Conservation (phyloP, 2,329 filamentous ascomycete genomes). For the Shiraia sp. region DNA sequence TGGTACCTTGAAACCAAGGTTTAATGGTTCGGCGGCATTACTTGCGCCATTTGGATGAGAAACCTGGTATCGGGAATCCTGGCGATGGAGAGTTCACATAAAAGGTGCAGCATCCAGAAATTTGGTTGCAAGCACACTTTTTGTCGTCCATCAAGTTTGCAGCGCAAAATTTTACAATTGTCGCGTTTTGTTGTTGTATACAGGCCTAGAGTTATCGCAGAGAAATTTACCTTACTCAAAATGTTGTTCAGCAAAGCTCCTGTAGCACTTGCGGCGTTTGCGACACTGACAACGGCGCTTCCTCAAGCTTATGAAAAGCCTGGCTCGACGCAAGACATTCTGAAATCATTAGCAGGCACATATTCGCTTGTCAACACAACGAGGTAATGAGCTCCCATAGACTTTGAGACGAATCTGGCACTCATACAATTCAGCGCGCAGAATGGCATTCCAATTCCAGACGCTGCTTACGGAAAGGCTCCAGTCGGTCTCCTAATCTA, state of each 20-base stretch:
- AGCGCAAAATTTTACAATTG: too few species aligned
- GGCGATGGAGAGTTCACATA: too few species aligned
- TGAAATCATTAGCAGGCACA: constrained; percentile 25
- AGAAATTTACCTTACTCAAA: neutral
- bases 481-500: constrained; percentile 35
- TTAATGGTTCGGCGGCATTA: too few species aligned
- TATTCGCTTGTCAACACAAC: constrained; percentile 31
- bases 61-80: too few species aligned
- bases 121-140: too few species aligned
- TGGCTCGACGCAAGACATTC: constrained; percentile 11
- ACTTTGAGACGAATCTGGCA: too few species aligned
- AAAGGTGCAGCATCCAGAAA: too few species aligned
- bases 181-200: too few species aligned
- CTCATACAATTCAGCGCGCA: constrained; percentile 14
- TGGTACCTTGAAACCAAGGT: too few species aligned
- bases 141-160: too few species aligned
- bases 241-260: constrained; percentile 4
- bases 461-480: constrained; percentile 21
- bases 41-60: too few species aligned
- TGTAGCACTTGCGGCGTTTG: constrained; percentile 1
- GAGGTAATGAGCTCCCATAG: constrained; percentile 5
- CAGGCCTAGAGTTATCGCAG: too few species aligned
- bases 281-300: constrained; percentile 1
- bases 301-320: constrained; percentile 1
- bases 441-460: constrained; percentile 23